Evolutionary conservation across 2,329 filamentous ascomycete species (phyloP).

Genomic region (Penicillium concentricum): DNA sequence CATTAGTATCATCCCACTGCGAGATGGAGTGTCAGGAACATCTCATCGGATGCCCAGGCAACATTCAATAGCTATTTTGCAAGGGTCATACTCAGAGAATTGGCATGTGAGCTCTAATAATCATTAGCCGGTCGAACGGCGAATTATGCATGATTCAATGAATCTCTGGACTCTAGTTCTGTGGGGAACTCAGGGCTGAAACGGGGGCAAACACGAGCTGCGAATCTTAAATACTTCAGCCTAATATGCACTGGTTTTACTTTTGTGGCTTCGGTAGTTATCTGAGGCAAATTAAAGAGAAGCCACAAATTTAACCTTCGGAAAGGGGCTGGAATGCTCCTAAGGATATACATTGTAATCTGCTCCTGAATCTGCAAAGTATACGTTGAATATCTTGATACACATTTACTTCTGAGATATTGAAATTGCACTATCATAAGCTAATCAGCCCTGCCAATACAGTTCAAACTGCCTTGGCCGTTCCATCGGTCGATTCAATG

Average conservation of each 20-base stretch:
- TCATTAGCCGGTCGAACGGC: not conserved
- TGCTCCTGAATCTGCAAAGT: not conserved
- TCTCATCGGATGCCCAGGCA: no score
- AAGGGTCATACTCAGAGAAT: not conserved
- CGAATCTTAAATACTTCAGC: conserved; percentile 1
- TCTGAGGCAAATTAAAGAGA: not conserved
- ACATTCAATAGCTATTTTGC: no score
- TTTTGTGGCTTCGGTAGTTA: conserved; percentile 1
- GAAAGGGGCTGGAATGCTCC: no score
- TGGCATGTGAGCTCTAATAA: conserved; percentile 1
- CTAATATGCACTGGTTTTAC: not conserved
- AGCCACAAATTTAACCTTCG: not conserved
- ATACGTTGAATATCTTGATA: no score
- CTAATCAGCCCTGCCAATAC: no score
- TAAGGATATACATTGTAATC: no score
- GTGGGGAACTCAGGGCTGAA: not conserved
- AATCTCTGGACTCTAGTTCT: not conserved
- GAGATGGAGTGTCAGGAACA: conserved; percentile 9
- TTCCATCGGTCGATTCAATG: conserved; percentile 11
- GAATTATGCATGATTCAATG: not conserved
- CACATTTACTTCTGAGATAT: no score
- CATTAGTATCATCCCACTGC: conserved; percentile 5
- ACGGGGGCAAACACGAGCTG: no score
- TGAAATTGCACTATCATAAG: no score
- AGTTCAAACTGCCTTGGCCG: not conserved